Evolutionary conservation across 148 eudicot genomes (phyloP), one percentile per base, ranked within the genome.

Genomic region (Simmondsia chinensis): DNA sequence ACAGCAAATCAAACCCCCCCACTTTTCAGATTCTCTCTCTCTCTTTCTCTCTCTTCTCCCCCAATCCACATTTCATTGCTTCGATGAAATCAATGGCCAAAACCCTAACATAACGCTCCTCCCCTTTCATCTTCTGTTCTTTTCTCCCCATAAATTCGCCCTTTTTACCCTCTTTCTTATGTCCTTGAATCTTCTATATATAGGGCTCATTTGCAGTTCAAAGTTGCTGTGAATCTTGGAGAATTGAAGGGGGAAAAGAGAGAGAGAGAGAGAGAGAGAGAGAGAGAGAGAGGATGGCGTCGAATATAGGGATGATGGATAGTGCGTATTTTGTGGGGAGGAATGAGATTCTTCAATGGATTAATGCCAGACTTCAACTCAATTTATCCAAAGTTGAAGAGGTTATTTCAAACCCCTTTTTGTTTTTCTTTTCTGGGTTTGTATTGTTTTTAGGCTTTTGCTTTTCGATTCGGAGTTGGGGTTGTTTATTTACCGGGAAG

Each of bases 281-380:
- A 33, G 44, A 20, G 29, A 51, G 6, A 9, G 41, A 4, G 35
- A 38, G 22, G 41, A 88, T 80, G 94, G 84, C 94, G 41, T 57
- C 81, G 11, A 84, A 78, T 10, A 80, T 88, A 7, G 94, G 97
- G 69, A 88, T 88, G 50, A 88, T 88, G 97, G 97, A 83, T 23
- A 60, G 94, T 43, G 97, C 91, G 4, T 88, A 88, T 64, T 88
- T 88, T 42, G 97, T 84, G 46, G 97, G 97, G 20, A 73, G 97
- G 56, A 80, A 78, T 54, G 97, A 88, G 66, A 75, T 88, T 52
- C 52, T 88, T 31, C 50, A 74, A 10, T 88, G 97, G 97, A 78
- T 88, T 55, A 88, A 88, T 35, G 69, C 65, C 42, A 66, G 74
- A 32, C 87, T 88, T 59, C 94, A 78, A 41, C 91, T 88, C 29